Conservation (phyloP, 1,139 yeast species). For the Debaryomycetaceae sp. region DNA sequence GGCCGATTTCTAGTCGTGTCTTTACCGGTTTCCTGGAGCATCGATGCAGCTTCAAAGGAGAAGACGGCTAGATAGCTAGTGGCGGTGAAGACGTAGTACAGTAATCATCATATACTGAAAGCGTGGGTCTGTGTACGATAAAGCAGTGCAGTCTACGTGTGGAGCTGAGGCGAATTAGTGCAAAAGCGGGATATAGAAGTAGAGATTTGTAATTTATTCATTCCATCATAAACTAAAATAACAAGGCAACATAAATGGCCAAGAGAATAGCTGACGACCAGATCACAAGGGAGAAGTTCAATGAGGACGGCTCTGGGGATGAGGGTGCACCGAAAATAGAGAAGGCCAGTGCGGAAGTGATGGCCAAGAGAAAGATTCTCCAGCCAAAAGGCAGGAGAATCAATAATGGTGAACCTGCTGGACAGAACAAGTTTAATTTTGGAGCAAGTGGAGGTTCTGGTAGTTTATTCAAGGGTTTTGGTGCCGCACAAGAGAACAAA, state of each 20-base stretch:
- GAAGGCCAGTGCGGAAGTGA: conserved; percentile 56
- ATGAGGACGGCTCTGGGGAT: conserved; percentile 25
- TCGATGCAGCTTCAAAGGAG: too few species aligned
- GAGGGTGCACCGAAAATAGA: conserved; percentile 30
- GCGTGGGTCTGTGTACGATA: too few species aligned
- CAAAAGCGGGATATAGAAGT: too few species aligned
- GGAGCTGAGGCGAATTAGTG: too few species aligned
- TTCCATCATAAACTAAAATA: too few species aligned
- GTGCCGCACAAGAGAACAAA: neutral
- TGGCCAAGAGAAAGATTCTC: conserved; percentile 67
- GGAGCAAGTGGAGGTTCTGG: conserved; percentile 1
- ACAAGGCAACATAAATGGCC: conserved; percentile 34
- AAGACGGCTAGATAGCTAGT: too few species aligned
- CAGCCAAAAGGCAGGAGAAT: conserved; percentile 45
- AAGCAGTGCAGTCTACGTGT: too few species aligned
- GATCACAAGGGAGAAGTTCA: conserved; percentile 44
- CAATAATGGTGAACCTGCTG: neutral
- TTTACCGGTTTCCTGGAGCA: too few species aligned
- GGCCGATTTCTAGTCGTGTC: too few species aligned
- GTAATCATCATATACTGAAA: too few species aligned
- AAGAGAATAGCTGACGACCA: conserved; percentile 67
- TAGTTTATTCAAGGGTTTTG: neutral
- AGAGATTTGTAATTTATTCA: too few species aligned
- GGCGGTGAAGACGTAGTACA: too few species aligned
- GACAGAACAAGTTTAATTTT: conserved; percentile 2